Base-by-base conservation (phyloP, 129 eudicot species). In the Tagetes erecta region DNA sequence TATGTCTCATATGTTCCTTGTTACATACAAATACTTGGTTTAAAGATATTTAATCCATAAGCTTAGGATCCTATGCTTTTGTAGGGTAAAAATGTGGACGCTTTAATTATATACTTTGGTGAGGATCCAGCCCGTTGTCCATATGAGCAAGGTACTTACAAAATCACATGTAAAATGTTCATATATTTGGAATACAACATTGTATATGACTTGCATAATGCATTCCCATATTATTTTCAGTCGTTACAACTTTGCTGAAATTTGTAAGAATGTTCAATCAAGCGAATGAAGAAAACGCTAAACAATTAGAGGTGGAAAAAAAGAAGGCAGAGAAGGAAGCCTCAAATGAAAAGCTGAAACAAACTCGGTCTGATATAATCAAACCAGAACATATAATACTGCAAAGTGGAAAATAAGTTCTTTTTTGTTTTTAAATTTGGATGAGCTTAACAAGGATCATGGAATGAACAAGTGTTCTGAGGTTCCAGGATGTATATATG, bases 61-160 rank as follows among this genome's bases (percentile, higher is more conserved):
- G 60, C n/a, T 6, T 44, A 68, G 10, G 38, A 14, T 40, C n/a
- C 62, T 38, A 46, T 49, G 27, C 11, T 34, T 73, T 76, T 53
- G 68, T 79, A 93, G 98, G 98, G 92, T 81, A 85, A 87, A 75
- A 93, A 90, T 72, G 98, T 86, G 66, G 92, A 86, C 68, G 81
- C 96, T 4, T 80, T 93, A 84, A 90, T 88, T 81, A 75, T 87
- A 51, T 93, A 93, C 85, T 93, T 93, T 71, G 98, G 96, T 36
- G 98, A 93, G 83, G 98, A 93, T 81, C 96, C 98, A 45, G 37
- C 92, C 44, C 92, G 90, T 66, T 93, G 96, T 80, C 71, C 88
- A 46, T 93, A 84, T 80, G 96, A 93, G 82, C 96, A 93, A 87
- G 96, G 98, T 93, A 87, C 8, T 11, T 42, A 3, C 39, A 47